Evolutionary conservation across 768 basidiomycete species (phyloP), one percentile per base, ranked within the genome.

Genomic region (Fomitopsis serialis): DNA sequence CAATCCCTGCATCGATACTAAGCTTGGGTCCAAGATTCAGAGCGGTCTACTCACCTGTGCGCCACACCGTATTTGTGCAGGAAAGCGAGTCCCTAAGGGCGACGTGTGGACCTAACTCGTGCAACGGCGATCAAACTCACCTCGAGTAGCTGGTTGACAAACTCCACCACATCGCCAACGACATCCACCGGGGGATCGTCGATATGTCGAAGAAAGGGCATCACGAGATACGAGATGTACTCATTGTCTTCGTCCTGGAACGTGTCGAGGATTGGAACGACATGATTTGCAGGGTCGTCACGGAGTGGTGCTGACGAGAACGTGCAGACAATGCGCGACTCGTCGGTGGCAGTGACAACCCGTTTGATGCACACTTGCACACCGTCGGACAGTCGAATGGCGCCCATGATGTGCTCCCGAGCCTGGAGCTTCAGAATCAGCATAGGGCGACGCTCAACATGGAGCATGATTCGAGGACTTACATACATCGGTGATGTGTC

Each of bases 331-430:
- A 67, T 61, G 3, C 21, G 9, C 1, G 48, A 35, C 34, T 68
- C 66, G 3, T 29, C 1, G 22, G 56, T 50, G 1, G 36, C 51
- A 0, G 53, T 51, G 2, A 21, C 0, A 0, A 71, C 55, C 1
- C 42, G 37, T 24, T 74, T 74, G n/a, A 75, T 54, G 13, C 58
- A 63, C 0, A 74, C 67, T 1, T 59, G 44, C 3, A 35, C 54
- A 0, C 54, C 61, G 24, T 73, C 70, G 1, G 61, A 60, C 2
- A 59, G 50, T 9, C 69, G 62, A 0, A 61, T 68, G 0, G 70
- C 74, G 42, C 74, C 72, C 7, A 69, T 54, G 0, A 61, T 45
- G 13, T 61, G 24, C 0, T 48, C 45, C 1, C 54, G 53, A 12
- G 25, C 1, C 50, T 51, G 7, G 6, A 17, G 6, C 15, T 17